Conservation (phyloP, 2,329 filamentous ascomycete species). For the Ophiostoma quercus region DNA sequence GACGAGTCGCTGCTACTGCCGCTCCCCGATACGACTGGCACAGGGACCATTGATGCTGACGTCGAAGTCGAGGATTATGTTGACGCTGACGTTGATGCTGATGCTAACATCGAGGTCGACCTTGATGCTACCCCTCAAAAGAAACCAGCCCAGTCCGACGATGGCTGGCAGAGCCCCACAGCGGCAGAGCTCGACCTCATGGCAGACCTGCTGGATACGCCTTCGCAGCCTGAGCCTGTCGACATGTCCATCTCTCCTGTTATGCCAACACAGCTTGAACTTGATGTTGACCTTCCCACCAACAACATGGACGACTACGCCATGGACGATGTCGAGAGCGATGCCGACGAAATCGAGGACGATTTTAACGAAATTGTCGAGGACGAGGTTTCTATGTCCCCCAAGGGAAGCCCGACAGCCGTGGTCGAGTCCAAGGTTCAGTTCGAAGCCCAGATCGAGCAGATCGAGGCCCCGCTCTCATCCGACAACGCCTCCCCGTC, state of each 20-base stretch:
- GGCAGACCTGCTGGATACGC: background rate
- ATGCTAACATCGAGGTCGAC: background rate
- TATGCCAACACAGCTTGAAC: background rate
- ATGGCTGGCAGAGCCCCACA: conserved; percentile 21
- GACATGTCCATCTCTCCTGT: background rate
- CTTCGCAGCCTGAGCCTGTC: background rate
- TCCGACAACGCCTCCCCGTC: background rate
- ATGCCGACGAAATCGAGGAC: background rate
- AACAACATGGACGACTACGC: background rate
- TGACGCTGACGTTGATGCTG: background rate
- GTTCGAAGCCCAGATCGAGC: background rate
- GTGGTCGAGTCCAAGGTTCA: background rate
- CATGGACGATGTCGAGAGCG: background rate
- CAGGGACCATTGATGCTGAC: background rate
- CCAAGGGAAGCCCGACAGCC: background rate
- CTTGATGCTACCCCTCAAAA: background rate
- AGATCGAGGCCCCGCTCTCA: background rate
- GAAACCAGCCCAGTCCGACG: background rate
- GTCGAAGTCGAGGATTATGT: background rate
- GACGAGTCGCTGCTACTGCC: conserved; percentile 22
- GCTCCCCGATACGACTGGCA: conserved; percentile 19
- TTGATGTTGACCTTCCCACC: background rate
- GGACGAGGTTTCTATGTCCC: background rate
- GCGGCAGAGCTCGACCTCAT: conserved; percentile 18
- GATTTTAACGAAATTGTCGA: background rate